Evolutionary conservation across 2,329 filamentous ascomycete genomes (phyloP).

Genomic region (Tothia fuscella): DNA sequence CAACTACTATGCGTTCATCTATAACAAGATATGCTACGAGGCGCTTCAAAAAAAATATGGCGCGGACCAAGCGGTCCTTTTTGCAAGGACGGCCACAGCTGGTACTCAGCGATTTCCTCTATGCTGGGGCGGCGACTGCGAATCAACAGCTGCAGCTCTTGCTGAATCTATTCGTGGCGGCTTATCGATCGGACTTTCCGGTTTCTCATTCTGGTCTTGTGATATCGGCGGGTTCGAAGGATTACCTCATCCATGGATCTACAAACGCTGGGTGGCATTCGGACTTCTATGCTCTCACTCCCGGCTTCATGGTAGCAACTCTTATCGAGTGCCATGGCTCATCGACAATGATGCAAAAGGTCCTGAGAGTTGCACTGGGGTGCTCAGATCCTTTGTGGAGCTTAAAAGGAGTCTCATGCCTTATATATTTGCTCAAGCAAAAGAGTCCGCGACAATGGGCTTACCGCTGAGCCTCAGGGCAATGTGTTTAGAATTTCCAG

Average conservation of each 20-base stretch:
- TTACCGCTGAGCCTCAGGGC: constrained; percentile 50
- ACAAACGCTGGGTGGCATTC: constrained; percentile 71
- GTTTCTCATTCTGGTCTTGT: constrained; percentile 57
- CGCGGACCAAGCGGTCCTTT: constrained; percentile 47
- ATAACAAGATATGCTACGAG: constrained; percentile 59
- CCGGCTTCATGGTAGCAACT: constrained; percentile 55
- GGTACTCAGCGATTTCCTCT: constrained; percentile 59
- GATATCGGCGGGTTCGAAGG: constrained; percentile 66
- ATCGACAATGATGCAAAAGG: constrained; percentile 50
- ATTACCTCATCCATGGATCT: constrained; percentile 52
- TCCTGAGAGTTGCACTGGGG: constrained; percentile 34
- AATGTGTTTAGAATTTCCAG: constrained; percentile 57
- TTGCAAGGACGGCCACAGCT: constrained; percentile 54
- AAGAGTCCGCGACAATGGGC: constrained; percentile 39
- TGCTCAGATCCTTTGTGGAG: constrained; percentile 42
- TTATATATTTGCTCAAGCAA: constrained; percentile 43
- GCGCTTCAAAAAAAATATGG: constrained; percentile 44
- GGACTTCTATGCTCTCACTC: constrained; percentile 60
- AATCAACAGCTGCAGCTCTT: constrained; percentile 61
- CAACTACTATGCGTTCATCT: constrained; percentile 64
- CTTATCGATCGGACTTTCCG: constrained; percentile 49
- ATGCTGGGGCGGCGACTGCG: constrained; percentile 62
- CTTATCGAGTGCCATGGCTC: constrained; percentile 64
- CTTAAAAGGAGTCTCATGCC: constrained; percentile 47
- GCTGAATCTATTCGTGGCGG: constrained; percentile 59